A percentile compares a stretch with the other conserved stretches of the same genome.
Evolutionary conservation across 139 green algal genomes (phyloP).

Genomic region (Chlamydomonas incerta): DNA sequence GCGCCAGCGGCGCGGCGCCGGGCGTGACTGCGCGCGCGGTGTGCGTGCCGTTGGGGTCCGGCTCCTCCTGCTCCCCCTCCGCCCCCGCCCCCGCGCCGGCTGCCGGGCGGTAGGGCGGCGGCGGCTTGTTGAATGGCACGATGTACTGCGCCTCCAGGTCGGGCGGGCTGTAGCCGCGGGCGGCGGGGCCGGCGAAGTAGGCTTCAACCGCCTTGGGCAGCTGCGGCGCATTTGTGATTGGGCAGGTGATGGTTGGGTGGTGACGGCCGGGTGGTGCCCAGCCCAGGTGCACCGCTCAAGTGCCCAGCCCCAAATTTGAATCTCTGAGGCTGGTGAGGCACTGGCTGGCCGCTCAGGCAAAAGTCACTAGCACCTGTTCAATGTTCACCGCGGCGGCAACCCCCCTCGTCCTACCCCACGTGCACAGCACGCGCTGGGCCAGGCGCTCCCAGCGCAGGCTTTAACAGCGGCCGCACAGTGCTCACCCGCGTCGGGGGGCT

Average conservation of each 20-base stretch:
- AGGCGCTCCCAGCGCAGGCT: no score
- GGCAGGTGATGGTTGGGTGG: no score
- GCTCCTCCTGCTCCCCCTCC: neutral
- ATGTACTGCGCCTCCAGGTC: conserved; percentile 20
- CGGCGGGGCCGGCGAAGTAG: conserved; percentile 18
- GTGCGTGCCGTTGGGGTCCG: conserved; percentile 12
- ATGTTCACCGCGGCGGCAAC: no score
- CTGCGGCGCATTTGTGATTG: conserved; percentile 10
- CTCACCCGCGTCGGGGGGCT: neutral
- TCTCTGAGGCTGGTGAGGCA: no score
- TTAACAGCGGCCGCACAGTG: no score
- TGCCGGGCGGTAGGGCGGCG: neutral
- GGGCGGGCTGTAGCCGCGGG: conserved; percentile 13
- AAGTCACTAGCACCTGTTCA: no score
- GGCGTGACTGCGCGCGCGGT: neutral
- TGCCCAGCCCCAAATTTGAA: no score
- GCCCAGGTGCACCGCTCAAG: neutral
- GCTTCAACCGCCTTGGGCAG: conserved; percentile 35
- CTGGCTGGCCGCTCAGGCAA: no score
- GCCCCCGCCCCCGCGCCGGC: no score
- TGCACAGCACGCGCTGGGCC: no score
- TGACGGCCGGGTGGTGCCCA: no score
- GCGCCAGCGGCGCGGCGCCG: neutral
- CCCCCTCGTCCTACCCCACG: no score
- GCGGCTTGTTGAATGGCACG: conserved; percentile 20